Percentiles rank a stretch among this genome's conserved stretches.
phyloP scores from a whole-genome alignment of 768 basidiomycete genomes.

The Suillus clintonianus region DNA sequence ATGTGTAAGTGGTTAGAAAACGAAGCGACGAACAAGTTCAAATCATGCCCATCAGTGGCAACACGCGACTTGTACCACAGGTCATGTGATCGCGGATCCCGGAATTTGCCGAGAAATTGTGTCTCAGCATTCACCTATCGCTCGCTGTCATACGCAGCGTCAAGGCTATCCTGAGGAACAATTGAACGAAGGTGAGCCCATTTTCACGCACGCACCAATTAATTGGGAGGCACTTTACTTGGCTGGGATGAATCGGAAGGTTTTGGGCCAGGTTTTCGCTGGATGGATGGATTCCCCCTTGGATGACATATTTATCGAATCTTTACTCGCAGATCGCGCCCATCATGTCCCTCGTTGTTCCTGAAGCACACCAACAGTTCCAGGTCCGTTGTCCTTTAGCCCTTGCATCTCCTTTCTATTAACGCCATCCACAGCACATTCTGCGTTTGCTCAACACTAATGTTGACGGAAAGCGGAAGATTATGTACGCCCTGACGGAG shows the following conservation, averaged over 20 bases:
- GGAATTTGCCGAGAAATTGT: slow-evolving; percentile 22
- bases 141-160: slow-evolving; percentile 13
- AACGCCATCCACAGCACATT: slow-evolving; percentile 72
- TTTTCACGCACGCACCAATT: slow-evolving; percentile 2
- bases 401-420: neutral
- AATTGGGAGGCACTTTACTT: neutral
- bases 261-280: slow-evolving; percentile 5
- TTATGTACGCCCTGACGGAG: slow-evolving; percentile 99
- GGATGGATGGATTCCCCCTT: slow-evolving; percentile 18
- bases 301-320: neutral
- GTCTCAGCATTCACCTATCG: slow-evolving; percentile 18
- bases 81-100: slow-evolving; percentile 24
- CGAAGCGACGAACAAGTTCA: slow-evolving; percentile 7
- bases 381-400: slow-evolving; percentile 54
- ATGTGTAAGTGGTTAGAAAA: neutral
- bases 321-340: neutral
- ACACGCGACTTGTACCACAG: slow-evolving; percentile 17
- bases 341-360: slow-evolving; percentile 94
- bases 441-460: slow-evolving; percentile 99
- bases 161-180: slow-evolving; percentile 17
- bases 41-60: slow-evolving; percentile 8
- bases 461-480: slow-evolving; percentile 98
- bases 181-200: slow-evolving; percentile 28
- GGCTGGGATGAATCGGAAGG: neutral
- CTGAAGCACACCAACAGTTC: slow-evolving; percentile 94